phyloP scores from a whole-genome alignment of 1,284 basidiomycete species.

The Trametes polyzona region DNA sequence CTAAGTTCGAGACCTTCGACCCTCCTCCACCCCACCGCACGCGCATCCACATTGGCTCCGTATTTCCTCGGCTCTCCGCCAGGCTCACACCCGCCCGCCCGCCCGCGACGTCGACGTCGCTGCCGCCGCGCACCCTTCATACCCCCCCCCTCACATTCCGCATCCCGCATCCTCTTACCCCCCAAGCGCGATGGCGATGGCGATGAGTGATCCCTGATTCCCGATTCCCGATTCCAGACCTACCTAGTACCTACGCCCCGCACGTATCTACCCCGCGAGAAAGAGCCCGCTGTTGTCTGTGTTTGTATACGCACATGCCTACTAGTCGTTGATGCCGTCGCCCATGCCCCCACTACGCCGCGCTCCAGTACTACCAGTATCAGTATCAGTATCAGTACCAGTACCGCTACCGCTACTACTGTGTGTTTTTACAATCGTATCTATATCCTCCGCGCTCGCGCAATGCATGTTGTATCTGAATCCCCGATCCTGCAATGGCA shows the following conservation, averaged over 20 bases:
- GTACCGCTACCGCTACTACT: too few relatives aligned
- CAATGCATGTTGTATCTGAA: slow-evolving; percentile 4
- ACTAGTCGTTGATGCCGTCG: not conserved
- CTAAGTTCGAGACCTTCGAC: slow-evolving; percentile 12
- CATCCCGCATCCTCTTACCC: not conserved
- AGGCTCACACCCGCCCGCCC: not conserved
- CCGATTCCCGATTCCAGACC: too few relatives aligned
- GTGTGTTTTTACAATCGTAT: slow-evolving; percentile 2
- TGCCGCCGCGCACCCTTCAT: not conserved
- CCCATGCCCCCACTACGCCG: not conserved
- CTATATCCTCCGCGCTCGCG: not conserved
- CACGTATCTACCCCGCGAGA: too few relatives aligned
- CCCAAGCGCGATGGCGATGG: too few relatives aligned
- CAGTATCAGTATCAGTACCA: too few relatives aligned
- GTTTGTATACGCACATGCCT: slow-evolving; percentile 7
- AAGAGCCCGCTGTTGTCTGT: too few relatives aligned
- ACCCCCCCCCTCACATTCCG: not conserved
- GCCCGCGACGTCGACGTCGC: not conserved
- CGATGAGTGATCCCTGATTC: too few relatives aligned
- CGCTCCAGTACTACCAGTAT: not conserved
- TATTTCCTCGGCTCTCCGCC: not conserved
- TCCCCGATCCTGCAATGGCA: slow-evolving; percentile 1
- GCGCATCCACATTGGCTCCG: not conserved
- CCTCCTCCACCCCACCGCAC: not conserved
- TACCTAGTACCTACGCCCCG: too few relatives aligned